Evolutionary conservation across 768 basidiomycete genomes (phyloP), one percentile per base, ranked within the genome.

Genomic region (Amanita phalloides): DNA sequence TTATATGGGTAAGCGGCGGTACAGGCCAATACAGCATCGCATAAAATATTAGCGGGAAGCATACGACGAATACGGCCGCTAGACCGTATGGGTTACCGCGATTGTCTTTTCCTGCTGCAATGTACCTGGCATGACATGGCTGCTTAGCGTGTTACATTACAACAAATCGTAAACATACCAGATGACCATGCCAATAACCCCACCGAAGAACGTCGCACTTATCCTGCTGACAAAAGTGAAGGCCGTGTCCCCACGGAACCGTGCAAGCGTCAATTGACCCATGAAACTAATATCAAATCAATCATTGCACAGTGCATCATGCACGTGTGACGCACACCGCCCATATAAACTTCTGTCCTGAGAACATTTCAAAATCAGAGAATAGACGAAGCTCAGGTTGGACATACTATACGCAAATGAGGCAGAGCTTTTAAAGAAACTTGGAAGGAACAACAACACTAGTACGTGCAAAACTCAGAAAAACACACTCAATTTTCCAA

Each of bases 231-330:
- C 65, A 11, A 86, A 71, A 2, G 77, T 83, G 53, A 84, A 84
- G 0, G 77, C 73, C 0, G 86, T 90, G 48, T 90, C 87, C 1
- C 86, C 87, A 41, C 82, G 73, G 59, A 86, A 89, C 14, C 86
- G 77, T 7, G 82, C 69, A 0, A 86, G 63, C 0, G 84, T 84
- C 5, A 87, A 67, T 58, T 89, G 87, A 0, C 78, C 85, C 82
- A 89, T 87, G 60, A 88, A 73, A 14, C 82, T 86, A 51, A 25
- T 30, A 4, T 13, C 6, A 43, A 23, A 13, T 23, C 35, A 37
- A 32, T 26, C 17, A 30, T n/a, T 13, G 17, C 35, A 30, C 26
- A 17, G 25, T 17, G 33, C 30, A 21, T 13, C 13, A 17, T 26
- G 32, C 36, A 9, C 6, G n/a, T 36, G 8, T 41, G n/a, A 57